Conservation (phyloP, 2,329 filamentous ascomycete species). For the Trematosphaeria pertusa region DNA sequence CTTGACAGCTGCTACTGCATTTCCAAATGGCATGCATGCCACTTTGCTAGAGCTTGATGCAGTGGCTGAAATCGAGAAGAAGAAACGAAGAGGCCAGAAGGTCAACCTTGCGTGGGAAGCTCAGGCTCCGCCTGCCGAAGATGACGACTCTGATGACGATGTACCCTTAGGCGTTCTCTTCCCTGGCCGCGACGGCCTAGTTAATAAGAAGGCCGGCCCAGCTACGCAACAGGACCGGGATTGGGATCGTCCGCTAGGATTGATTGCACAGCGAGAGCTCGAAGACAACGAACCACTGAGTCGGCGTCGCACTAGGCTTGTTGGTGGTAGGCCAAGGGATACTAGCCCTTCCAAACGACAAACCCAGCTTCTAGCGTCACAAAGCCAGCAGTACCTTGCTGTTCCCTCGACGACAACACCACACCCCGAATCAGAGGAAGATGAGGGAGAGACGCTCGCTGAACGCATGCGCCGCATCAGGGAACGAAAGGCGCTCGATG, state of each 20-base stretch:
- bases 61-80: slow-evolving; percentile 83
- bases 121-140: slow-evolving; percentile 50
- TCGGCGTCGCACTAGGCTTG: slow-evolving; percentile 75
- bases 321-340: slow-evolving; percentile 58
- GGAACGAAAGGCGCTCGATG: slow-evolving; percentile 59
- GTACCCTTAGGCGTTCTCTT: slow-evolving; percentile 85
- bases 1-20: slow-evolving; percentile 67
- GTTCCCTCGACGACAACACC: slow-evolving; percentile 37
- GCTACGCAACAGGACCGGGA: slow-evolving; percentile 49
- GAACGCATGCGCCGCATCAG: slow-evolving; percentile 71
- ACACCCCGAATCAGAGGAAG: slow-evolving; percentile 40
- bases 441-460: slow-evolving; percentile 70
- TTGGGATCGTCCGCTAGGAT: slow-evolving; percentile 70
- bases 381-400: slow-evolving; percentile 34
- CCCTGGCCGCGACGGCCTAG: slow-evolving; percentile 63
- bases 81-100: slow-evolving; percentile 74
- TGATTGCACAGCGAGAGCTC: slow-evolving; percentile 81
- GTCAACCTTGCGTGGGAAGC: slow-evolving; percentile 93
- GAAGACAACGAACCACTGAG: slow-evolving; percentile 94
- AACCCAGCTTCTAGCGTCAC: slow-evolving; percentile 23
- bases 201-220: slow-evolving; percentile 55
- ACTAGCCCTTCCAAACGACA: slow-evolving; percentile 29
- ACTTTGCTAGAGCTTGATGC: slow-evolving; percentile 91
- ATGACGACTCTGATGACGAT: slow-evolving; percentile 70
- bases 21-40: slow-evolving; percentile 82